Percentiles rank a stretch among this genome's conserved stretches.
These are phyloP conservation scores for Podosphaera aphanis DNA, from an alignment of 2,329 filamentous ascomycete genomes.

Conservation along the genomic window DNA sequence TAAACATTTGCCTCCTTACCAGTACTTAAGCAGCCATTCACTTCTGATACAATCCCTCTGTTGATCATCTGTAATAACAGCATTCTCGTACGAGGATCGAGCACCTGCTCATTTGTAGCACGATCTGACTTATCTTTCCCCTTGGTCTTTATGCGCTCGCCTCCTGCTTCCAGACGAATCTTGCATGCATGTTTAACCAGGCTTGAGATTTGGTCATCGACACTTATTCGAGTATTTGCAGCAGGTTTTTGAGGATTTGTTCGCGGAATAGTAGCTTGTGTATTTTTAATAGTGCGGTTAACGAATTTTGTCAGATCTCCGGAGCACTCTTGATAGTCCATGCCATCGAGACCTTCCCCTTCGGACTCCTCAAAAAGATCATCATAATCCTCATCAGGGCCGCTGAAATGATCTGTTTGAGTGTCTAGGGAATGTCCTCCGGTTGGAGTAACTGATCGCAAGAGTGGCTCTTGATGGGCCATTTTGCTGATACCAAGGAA, in stretches of 20 bases:
- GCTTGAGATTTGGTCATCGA: conserved; percentile 75
- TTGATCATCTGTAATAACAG: conserved; percentile 93
- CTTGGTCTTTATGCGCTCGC: conserved; percentile 30
- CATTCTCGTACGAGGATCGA: conserved; percentile 87
- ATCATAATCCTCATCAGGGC: conserved; percentile 21
- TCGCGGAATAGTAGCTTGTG: conserved; percentile 31
- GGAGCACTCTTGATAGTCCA: conserved; percentile 31
- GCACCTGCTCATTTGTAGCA: conserved; percentile 80
- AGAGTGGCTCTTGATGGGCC: too few relatives aligned
- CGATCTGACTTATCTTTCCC: conserved; percentile 78
- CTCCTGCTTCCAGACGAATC: conserved; percentile 47
- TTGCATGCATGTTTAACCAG: conserved; percentile 68
- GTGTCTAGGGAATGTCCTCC: too few relatives aligned
- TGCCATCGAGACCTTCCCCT: conserved; percentile 34
- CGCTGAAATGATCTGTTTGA: conserved; percentile 1
- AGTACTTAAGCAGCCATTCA: conserved; percentile 86
- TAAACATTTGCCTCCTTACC: conserved; percentile 98
- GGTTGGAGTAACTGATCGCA: too few relatives aligned
- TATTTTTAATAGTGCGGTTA: conserved; percentile 57
- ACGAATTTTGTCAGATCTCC: conserved; percentile 60
- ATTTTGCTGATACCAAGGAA: too few relatives aligned
- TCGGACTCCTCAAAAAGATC: conserved; percentile 33
- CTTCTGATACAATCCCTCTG: conserved; percentile 63
- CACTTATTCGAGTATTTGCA: conserved; percentile 53
- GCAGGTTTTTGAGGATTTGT: conserved; percentile 58